Evolutionary conservation across 768 basidiomycete genomes (phyloP), one percentile per base, ranked within the genome.

Genomic region (Mycena kentingensis): DNA sequence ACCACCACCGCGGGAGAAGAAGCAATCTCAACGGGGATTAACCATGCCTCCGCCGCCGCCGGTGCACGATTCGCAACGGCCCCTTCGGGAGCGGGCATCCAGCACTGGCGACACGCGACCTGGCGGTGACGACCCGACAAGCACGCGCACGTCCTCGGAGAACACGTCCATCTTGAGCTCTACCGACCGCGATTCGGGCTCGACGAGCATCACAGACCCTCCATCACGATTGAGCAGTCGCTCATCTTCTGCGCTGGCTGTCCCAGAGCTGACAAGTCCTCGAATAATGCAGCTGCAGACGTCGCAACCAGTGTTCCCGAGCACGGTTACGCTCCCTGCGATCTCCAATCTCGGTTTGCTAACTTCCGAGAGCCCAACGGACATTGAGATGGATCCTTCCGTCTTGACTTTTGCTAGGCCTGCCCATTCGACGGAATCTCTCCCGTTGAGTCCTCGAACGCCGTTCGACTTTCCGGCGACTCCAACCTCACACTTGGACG

Each of bases 401-500:
- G 92, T 94, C 31, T 71, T 87, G 60, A 75, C 74, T 16, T 85
- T 93, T 68, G 87, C 84, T 21, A 80, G 92, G 42, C 89, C 93
- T 15, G 84, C 79, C 11, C 77, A 81, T 46, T 88, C 87, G 12
- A 92, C 91, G 6, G 89, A 90, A 72, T 83, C 82, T 54, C 72
- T 89, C 10, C 80, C 79, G 3, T 45, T 66, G 21, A 61, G 50
- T 35, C 60, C 60, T 37, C 55, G 50, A 36, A 47, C 54, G 48
- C 56, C 50, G 25, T 55, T 51, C 37, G 39, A 54, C 31, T 60
- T 60, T 38, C 58, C 58, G 22, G 55, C 52, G 21, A 47, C 57
- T 16, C 55, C 55, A 54, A 60, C 60, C 44, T 63, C 27, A 41
- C 55, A 48, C 27, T 60, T 34, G 54, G 62, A 67, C 34, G 69